Base-by-base conservation (phyloP, 2,329 filamentous ascomycete genomes). In the Aspergillus ibericus region DNA sequence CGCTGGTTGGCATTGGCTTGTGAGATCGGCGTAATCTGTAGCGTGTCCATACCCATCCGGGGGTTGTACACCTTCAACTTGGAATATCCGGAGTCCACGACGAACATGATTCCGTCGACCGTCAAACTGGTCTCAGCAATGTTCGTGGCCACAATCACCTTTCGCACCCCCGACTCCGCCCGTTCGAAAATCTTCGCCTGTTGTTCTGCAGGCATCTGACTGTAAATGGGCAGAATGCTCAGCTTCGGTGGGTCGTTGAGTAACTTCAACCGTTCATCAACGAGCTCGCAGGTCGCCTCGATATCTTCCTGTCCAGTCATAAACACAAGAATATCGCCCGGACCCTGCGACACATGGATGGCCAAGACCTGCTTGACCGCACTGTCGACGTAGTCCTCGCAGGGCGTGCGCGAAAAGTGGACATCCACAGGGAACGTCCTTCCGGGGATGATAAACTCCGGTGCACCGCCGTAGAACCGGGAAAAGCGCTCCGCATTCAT, bases 291-390 rank as follows among this genome's bases (percentile, higher is more conserved):
- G 0, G 96, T 99, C 42, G 90, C 90, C 75, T 99, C 95, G 61
- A 99, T 99, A 70, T 99, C 95, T 77, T 99, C 96, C 74, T 98
- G 95, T 10, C 95, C 95, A 0, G 96, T 99, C 95, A 99, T 99
- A 76, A 99, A 99, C 8, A 99, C 93, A 8, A 99, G 81, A 56
- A 99, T 98, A 76, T 99, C 95, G 12, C 95, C 95, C 0, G 87
- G 78, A 0, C 91, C 91, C 82, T 98, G 96, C 0, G 93, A 96
- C 10, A 99, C 93, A 69, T 99, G 95, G 53, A 99, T 98, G 1
- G 92, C 89, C 48, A 99, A 83, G 38, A 97, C 91, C 75, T 98
- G 95, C 71, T 97, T 95, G 53, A 99, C 95, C 1, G 96, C 92
- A 67, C 92, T 92, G 70, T 99, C 96, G 29, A 99, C 95, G 67